A percentile compares a stretch with the other conserved stretches of the same genome.
Evolutionary conservation across 495 filamentous ascomycete genomes (phyloP).

Genomic region (Chaetomidium leptoderma): DNA sequence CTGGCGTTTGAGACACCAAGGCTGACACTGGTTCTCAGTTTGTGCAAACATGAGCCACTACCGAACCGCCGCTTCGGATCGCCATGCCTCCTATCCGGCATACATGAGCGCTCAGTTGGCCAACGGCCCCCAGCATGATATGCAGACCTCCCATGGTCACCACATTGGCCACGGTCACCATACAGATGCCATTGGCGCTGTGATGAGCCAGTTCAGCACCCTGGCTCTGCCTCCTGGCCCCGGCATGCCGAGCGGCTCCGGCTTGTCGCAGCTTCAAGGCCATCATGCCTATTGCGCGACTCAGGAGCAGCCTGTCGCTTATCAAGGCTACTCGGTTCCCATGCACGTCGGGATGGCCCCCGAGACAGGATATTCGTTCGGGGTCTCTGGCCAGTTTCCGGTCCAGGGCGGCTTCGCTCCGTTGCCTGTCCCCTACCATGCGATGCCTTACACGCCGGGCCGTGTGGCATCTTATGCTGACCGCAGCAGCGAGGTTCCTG

Average conservation of each 20-base stretch:
- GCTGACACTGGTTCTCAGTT: conserved; percentile 7
- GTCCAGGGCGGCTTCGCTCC: conserved; percentile 35
- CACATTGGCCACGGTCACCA: conserved; percentile 28
- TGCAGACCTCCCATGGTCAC: conserved; percentile 23
- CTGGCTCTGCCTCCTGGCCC: conserved; percentile 33
- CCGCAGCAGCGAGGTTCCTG: conserved; percentile 49
- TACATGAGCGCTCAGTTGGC: conserved; percentile 27
- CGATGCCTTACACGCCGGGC: conserved; percentile 49
- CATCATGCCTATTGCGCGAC: conserved; percentile 32
- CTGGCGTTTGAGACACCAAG: no score
- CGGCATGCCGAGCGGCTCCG: conserved; percentile 18
- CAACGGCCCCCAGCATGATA: conserved; percentile 25
- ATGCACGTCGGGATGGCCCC: conserved; percentile 32
- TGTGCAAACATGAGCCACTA: conserved; percentile 27
- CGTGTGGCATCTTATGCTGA: conserved; percentile 40
- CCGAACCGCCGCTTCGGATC: conserved; percentile 25
- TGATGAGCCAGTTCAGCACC: conserved; percentile 41
- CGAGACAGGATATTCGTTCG: conserved; percentile 26
- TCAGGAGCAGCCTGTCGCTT: conserved; percentile 33
- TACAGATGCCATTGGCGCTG: conserved; percentile 27
- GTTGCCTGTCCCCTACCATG: conserved; percentile 31
- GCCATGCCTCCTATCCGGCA: conserved; percentile 24
- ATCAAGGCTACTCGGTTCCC: conserved; percentile 31
- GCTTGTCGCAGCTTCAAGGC: conserved; percentile 25
- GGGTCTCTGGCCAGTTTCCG: conserved; percentile 33